Percentiles rank a stretch among this genome's conserved stretches.
phyloP scores from a whole-genome alignment of 257 asterid species.

The Lycium ferocissimum region DNA sequence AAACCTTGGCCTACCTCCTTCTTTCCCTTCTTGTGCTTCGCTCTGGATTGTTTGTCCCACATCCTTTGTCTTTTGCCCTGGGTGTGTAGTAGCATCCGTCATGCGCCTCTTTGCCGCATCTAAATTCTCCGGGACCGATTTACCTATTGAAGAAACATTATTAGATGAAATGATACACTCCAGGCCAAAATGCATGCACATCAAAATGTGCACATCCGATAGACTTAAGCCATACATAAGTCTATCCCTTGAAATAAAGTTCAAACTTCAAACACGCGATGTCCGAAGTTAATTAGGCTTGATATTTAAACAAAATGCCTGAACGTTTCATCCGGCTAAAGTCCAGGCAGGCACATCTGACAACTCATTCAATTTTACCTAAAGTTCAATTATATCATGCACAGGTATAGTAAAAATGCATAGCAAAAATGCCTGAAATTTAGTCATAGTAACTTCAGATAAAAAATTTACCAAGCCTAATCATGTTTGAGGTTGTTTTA shows the following conservation, averaged over 20 bases:
- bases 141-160: slow-evolving; percentile 28
- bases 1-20: slow-evolving; percentile 2
- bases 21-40: slow-evolving; percentile 57
- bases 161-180: not conserved
- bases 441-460: not conserved
- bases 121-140: slow-evolving; percentile 51
- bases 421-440: not conserved
- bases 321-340: too few species aligned
- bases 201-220: too few species aligned
- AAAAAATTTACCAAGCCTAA: not conserved
- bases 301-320: too few species aligned
- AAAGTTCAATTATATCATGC: too few species aligned
- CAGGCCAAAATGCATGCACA: not conserved
- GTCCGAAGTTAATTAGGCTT: too few species aligned
- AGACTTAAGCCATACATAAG: not conserved
- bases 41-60: slow-evolving; percentile 63
- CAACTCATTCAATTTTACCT: too few species aligned
- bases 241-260: not conserved
- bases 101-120: slow-evolving; percentile 61
- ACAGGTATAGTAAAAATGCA: not conserved
- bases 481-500: not conserved
- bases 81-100: slow-evolving; percentile 57
- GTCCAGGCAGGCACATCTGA: too few species aligned
- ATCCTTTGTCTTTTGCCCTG: slow-evolving; percentile 78
- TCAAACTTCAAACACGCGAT: too few species aligned